Base-by-base conservation (phyloP, 2,329 filamentous ascomycete species). In the Paecilomyces dactylethromorphus region DNA sequence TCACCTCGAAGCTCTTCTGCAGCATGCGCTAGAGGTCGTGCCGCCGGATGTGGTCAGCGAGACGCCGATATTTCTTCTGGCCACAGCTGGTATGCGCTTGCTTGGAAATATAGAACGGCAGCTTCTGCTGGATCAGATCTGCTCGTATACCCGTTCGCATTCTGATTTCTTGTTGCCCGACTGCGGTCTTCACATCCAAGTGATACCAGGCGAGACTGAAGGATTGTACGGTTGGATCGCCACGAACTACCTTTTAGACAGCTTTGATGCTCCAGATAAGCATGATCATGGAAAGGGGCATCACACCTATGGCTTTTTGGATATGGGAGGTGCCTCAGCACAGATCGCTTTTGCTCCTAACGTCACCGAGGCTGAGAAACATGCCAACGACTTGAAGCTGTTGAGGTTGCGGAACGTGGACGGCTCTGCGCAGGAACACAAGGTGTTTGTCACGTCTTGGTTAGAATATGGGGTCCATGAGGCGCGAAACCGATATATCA, bases 281-380 rank as follows among this genome's bases (percentile, higher is more conserved):
- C 90, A 96, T 67, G 79, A 85, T 56, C 91, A 96, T 72, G 92
- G 91, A 56, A 92, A 96, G 64, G 85, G 84, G 26, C 94, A 97
- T 71, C 90, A 92, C 69, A 99, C 94, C 0, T 99, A 97, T 73
- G 94, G 94, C 0, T 99, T 99, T 69, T 79, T 99, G 61, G 94
- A 99, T 71, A 99, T 99, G 95, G 94, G 94, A 55, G 94, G 94
- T 56, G 94, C 94, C 26, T 97, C 93, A 0, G 93, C 94, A 15
- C 94, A 99, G 76, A 97, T 99, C 69, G 94, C 95, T 0, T 99
- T 99, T 74, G 93, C 92, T 1, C 94, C 94, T 1, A 99, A 99
- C 74, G 78, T 84, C 3, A 97, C 94, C 1, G 94, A 99, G 73
- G 87, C 92, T 1, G 84, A 87, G 68, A 94, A 92, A 69, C 95